Evolutionary conservation across 1,139 yeast genomes (phyloP).

Genomic region (Eremothecium cymbalariae): DNA sequence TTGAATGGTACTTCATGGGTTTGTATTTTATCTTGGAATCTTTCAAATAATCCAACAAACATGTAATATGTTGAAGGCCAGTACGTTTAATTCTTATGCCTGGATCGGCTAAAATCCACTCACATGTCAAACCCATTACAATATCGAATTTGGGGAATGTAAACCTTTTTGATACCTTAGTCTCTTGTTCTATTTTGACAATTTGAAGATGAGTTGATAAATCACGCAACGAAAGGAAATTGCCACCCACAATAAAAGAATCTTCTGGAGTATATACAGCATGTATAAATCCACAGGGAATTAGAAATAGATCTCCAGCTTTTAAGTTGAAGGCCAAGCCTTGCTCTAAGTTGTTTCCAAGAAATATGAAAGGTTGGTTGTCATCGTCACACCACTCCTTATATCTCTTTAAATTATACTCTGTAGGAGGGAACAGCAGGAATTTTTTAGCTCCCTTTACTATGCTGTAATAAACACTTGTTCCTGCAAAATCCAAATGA

Average conservation of each 20-base stretch:
- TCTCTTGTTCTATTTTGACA: constrained; percentile 52
- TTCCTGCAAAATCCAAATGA: constrained; percentile 88
- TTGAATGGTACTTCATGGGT: constrained; percentile 14
- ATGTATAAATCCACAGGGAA: constrained; percentile 94
- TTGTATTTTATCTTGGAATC: constrained; percentile 15
- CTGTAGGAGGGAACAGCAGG: constrained; percentile 71
- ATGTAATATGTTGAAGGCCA: constrained; percentile 10
- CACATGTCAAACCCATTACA: constrained; percentile 37
- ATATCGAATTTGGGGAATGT: constrained; percentile 70
- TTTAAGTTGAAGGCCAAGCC: constrained; percentile 60
- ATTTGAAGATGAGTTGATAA: constrained; percentile 55
- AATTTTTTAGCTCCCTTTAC: constrained; percentile 66
- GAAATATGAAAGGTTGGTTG: constrained; percentile 46
- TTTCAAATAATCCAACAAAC: constrained; percentile 13
- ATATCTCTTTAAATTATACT: constrained; percentile 50
- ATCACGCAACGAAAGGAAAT: constrained; percentile 61
- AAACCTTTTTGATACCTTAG: constrained; percentile 68
- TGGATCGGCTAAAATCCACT: constrained; percentile 15
- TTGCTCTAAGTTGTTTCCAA: constrained; percentile 42
- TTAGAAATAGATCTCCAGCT: constrained; percentile 68
- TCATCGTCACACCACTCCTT: constrained; percentile 67
- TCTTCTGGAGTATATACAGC: constrained; percentile 80
- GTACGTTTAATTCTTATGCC: constrained; percentile 2
- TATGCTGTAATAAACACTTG: constrained; percentile 82
- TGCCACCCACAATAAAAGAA: constrained; percentile 80